These are phyloP conservation scores for Pseudogymnoascus sp. DNA, from an alignment of 2,329 filamentous ascomycete genomes.

Conservation along the genomic window DNA sequence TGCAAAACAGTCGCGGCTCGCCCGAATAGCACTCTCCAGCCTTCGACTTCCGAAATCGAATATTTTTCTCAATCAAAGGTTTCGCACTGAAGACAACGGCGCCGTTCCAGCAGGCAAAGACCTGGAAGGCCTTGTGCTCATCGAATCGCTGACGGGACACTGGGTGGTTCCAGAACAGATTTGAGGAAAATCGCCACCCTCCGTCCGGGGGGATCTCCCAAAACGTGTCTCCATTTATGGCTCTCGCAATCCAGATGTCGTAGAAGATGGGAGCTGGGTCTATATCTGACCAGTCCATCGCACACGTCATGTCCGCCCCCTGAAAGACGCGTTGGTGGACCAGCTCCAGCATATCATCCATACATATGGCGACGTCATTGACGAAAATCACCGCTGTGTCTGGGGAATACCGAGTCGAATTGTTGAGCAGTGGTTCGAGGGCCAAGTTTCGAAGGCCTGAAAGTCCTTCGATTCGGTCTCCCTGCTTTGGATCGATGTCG, in stretches of 20 bases:
- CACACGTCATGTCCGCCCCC: slow-evolving; percentile 47
- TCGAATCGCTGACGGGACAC: slow-evolving; percentile 28
- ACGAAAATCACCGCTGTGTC: slow-evolving; percentile 42
- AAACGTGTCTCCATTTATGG: slow-evolving; percentile 44
- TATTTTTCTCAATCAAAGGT: slow-evolving; percentile 35
- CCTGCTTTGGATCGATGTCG: slow-evolving; percentile 34
- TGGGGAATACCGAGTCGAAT: slow-evolving; percentile 20
- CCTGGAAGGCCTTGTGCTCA: slow-evolving; percentile 42
- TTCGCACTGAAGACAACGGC: slow-evolving; percentile 39
- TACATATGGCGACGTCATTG: slow-evolving; percentile 44
- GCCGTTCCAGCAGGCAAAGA: slow-evolving; percentile 55
- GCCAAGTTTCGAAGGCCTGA: slow-evolving; percentile 45
- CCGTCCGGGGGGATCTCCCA: slow-evolving; percentile 43
- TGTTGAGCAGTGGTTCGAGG: slow-evolving; percentile 35
- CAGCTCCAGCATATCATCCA: slow-evolving; percentile 50
- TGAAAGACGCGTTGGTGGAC: slow-evolving; percentile 38
- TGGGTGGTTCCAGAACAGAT: slow-evolving; percentile 44
- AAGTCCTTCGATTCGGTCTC: slow-evolving; percentile 38
- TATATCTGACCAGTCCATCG: slow-evolving; percentile 47
- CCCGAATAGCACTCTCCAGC: slow-evolving; percentile 43
- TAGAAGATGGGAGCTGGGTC: slow-evolving; percentile 42
- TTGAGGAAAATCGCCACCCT: slow-evolving; percentile 39
- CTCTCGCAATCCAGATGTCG: slow-evolving; percentile 47
- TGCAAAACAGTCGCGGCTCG: slow-evolving; percentile 47
- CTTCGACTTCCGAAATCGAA: slow-evolving; percentile 37